A percentile compares a stretch with the other conserved stretches of the same genome.
Evolutionary conservation across 768 basidiomycete species (phyloP).

Genomic region (Leccinum barrowsii): DNA sequence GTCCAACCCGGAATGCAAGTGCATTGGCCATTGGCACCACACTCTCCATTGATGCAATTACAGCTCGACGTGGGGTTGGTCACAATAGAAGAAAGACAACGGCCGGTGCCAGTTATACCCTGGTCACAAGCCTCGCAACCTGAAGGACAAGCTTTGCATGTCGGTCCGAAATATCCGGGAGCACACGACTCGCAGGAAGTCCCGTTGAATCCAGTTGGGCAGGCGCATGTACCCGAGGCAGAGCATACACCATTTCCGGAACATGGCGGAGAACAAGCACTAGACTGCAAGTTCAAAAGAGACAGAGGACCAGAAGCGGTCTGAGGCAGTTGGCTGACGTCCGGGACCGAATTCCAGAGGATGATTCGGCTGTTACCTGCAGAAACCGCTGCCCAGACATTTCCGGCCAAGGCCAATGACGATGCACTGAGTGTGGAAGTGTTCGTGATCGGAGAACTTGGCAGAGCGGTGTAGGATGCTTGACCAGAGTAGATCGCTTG

Average conservation of each 20-base stretch:
- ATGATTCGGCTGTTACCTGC: conserved; percentile 58
- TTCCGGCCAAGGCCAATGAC: conserved; percentile 66
- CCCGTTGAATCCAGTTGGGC: conserved; percentile 72
- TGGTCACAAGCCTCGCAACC: conserved; percentile 73
- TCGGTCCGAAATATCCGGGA: conserved; percentile 69
- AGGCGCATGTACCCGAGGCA: conserved; percentile 65
- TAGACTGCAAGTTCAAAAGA: conserved; percentile 69
- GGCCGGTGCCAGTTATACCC: conserved; percentile 74
- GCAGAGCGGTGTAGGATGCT: conserved; percentile 55
- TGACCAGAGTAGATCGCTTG: conserved; percentile 62
- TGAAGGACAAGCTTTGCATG: conserved; percentile 65
- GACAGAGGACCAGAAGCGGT: conserved; percentile 47
- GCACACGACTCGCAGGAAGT: conserved; percentile 77
- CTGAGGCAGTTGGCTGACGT: conserved; percentile 63
- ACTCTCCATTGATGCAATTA: conserved; percentile 81
- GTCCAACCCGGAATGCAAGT: conserved; percentile 77
- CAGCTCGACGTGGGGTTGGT: conserved; percentile 60
- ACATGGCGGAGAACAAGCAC: conserved; percentile 73
- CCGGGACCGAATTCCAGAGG: conserved; percentile 78
- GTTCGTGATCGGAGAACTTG: conserved; percentile 45
- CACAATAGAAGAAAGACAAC: conserved; percentile 54
- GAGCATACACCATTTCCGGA: conserved; percentile 72
- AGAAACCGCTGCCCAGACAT: conserved; percentile 65
- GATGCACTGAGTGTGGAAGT: conserved; percentile 47
- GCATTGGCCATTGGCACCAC: conserved; percentile 66